phyloP scores from a whole-genome alignment of 805 yeast genomes.

The Jamesozyma gamospora region DNA sequence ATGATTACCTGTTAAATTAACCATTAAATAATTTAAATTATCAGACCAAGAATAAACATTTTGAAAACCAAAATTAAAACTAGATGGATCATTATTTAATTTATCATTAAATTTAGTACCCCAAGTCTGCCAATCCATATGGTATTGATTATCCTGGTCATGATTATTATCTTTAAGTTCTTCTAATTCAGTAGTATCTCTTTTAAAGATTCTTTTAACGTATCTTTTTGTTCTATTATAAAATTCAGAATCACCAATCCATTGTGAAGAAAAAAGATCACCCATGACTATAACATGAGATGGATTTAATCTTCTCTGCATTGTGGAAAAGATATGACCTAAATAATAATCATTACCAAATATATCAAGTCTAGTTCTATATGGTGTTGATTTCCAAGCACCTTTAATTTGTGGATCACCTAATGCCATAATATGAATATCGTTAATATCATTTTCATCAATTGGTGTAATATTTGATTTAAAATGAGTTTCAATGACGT shows the following conservation, averaged over 20 bases:
- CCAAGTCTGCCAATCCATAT: slow-evolving; percentile 22
- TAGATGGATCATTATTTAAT: slow-evolving; percentile 5
- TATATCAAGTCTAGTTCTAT: slow-evolving; percentile 68
- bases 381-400: slow-evolving; percentile 59
- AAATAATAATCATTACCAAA: slow-evolving; percentile 83
- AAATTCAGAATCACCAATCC: slow-evolving; percentile 86
- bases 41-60: slow-evolving; percentile 62
- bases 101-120: slow-evolving; percentile 15
- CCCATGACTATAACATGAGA: slow-evolving; percentile 85
- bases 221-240: slow-evolving; percentile 68
- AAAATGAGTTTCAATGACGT: slow-evolving; percentile 16
- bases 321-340: slow-evolving; percentile 67
- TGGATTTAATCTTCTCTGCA: slow-evolving; percentile 59
- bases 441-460: slow-evolving; percentile 14
- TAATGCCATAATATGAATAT: slow-evolving; percentile 63
- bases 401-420: slow-evolving; percentile 99
- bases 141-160: slow-evolving; percentile 21
- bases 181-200: slow-evolving; percentile 46
- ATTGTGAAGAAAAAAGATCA: slow-evolving; percentile 85
- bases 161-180: slow-evolving; percentile 31
- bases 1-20: slow-evolving; percentile 89
- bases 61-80: slow-evolving; percentile 40
- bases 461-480: slow-evolving; percentile 5
- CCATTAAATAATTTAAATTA: slow-evolving; percentile 51
- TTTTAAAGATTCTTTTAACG: slow-evolving; percentile 59